Base-by-base conservation (phyloP, 495 filamentous ascomycete species). In the Tuber umbilicatum region DNA sequence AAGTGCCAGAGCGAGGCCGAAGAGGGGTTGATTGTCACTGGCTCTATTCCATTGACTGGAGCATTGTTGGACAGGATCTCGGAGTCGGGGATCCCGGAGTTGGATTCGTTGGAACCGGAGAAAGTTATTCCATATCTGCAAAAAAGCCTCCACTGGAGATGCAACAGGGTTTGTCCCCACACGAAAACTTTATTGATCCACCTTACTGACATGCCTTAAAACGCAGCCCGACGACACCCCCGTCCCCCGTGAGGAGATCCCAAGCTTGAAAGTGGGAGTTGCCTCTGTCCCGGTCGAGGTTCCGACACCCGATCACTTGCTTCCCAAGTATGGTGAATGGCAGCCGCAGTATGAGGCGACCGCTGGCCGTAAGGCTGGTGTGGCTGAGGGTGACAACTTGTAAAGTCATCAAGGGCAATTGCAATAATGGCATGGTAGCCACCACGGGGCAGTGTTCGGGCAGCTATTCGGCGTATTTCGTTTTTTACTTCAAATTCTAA, bases 41-140 rank as follows among this genome's bases (percentile, higher is more conserved):
- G 78, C 35, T 78, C 81, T 42, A 80, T 84, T 31, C 83, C 83
- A 2, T 47, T 84, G 27, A 84, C 83, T 5, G 60, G 80, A n/a
- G 83, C 80, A 38, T 73, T 84, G 19, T 55, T 81, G 38, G 83
- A 84, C 42, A 77, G 83, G 45, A 83, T 84, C 47, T 70, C 78
- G 6, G 74, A 81, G 2, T 45, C 70, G n/a, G 40, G 69, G 17
- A 78, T 78, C 31, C 77, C 77, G 6, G 71, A 81, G 27, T 43
- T 82, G 41, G 73, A 74, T 38, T 75, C 67, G 7, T 68, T 81
- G n/a, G 73, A 74, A 38, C 80, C 80, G 2, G 76, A 77, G n/a
- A 42, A 64, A 14, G 80, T 81, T 43, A 71, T 73, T 23, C 73
- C 80, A n/a, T 81, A 71, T 43, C 68, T 81, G 71, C 69, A 70